phyloP scores from a whole-genome alignment of 306 rosid species.

The Vigna angularis region DNA sequence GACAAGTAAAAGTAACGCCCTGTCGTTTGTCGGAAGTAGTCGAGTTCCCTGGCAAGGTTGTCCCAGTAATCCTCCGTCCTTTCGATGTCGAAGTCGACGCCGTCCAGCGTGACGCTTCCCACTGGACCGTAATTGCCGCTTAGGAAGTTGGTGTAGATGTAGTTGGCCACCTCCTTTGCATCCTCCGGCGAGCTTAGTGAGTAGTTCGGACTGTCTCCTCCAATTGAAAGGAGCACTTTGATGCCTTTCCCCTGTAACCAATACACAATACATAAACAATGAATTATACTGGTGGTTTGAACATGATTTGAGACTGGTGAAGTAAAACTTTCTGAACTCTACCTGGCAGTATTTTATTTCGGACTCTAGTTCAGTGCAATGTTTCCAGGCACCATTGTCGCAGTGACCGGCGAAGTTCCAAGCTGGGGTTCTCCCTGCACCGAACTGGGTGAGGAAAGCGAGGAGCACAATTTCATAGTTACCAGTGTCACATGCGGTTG shows the following conservation, averaged over 20 bases:
- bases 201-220: not conserved
- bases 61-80: conserved; percentile 49
- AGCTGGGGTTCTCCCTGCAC: conserved; percentile 11
- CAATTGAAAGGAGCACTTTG: not conserved
- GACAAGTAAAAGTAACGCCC: conserved; percentile 30
- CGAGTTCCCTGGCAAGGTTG: conserved; percentile 49
- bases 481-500: conserved; percentile 51
- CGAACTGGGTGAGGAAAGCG: conserved; percentile 57
- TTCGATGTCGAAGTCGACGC: conserved; percentile 50
- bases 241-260: not conserved
- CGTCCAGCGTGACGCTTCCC: conserved; percentile 22
- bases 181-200: not conserved
- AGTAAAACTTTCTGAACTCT: no score
- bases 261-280: no score
- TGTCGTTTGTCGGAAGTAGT: not conserved
- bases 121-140: conserved; percentile 24
- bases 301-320: no score
- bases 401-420: conserved; percentile 66
- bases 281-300: no score
- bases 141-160: conserved; percentile 12
- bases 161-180: not conserved
- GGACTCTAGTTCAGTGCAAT: not conserved
- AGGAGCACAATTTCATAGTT: conserved; percentile 48
- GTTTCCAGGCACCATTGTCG: not conserved
- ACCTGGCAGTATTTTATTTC: not conserved